These are phyloP conservation scores for Pichia sporocuriosa DNA, from an alignment of 805 yeast genomes.

Conservation along the genomic window DNA sequence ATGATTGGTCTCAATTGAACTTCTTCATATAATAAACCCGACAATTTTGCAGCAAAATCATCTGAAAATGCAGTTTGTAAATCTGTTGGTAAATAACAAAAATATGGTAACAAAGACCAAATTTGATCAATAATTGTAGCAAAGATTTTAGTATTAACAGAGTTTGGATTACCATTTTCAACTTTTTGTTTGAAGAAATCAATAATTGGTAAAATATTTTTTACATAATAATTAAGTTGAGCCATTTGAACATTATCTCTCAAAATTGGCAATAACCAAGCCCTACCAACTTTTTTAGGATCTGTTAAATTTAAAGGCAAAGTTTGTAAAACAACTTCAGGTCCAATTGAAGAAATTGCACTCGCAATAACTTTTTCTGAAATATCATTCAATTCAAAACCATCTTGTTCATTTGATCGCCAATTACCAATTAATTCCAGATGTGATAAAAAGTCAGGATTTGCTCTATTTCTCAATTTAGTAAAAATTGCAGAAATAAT, in stretches of 20 bases:
- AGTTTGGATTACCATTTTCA: constrained; percentile 38
- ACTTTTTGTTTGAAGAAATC: constrained; percentile 47
- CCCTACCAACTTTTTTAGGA: constrained; percentile 71
- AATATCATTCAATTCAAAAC: constrained; percentile 61
- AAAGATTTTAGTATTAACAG: constrained; percentile 70
- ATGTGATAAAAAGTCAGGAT: constrained; percentile 63
- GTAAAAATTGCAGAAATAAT: constrained; percentile 55
- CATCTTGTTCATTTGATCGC: constrained; percentile 70
- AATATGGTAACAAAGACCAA: constrained; percentile 86
- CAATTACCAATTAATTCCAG: constrained; percentile 75
- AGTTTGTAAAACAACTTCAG: constrained; percentile 65
- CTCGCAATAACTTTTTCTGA: constrained; percentile 77
- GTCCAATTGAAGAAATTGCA: constrained; percentile 78
- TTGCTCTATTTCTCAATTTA: constrained; percentile 56
- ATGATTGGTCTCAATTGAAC: constrained; percentile 73
- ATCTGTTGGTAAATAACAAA: constrained; percentile 82
- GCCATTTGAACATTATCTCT: constrained; percentile 81
- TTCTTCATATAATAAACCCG: constrained; percentile 67
- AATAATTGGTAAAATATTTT: constrained; percentile 59
- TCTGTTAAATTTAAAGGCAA: constrained; percentile 74
- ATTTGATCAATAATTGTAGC: constrained; percentile 84
- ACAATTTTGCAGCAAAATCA: constrained; percentile 67
- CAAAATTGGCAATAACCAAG: constrained; percentile 88
- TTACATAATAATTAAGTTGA: constrained; percentile 53
- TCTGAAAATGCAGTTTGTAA: constrained; percentile 57